Evolutionary conservation across 1,284 basidiomycete genomes (phyloP).

Genomic region (Naganishia sp.): DNA sequence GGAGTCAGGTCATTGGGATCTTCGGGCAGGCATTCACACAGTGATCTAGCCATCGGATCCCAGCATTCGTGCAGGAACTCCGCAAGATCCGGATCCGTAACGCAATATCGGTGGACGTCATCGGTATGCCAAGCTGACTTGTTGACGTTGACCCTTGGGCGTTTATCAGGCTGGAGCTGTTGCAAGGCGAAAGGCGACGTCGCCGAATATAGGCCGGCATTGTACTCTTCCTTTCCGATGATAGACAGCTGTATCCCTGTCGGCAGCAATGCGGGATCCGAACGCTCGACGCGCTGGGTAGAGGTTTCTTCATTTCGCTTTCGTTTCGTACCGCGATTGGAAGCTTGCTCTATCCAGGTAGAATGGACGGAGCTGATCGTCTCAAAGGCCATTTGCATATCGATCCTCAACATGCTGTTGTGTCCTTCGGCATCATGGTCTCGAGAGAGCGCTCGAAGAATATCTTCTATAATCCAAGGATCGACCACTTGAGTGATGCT

Average conservation of each 20-base stretch:
- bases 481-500: constrained; percentile 9
- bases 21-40: constrained; percentile 8
- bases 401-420: neutral
- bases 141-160: too few relatives aligned
- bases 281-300: neutral
- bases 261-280: neutral
- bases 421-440: neutral
- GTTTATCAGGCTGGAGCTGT: too few relatives aligned
- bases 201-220: constrained; percentile 3
- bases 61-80: constrained; percentile 12
- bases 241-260: constrained; percentile 16
- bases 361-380: neutral
- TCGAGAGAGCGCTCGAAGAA: neutral
- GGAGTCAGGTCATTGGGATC: neutral
- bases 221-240: constrained; percentile 2
- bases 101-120: constrained; percentile 11
- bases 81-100: neutral
- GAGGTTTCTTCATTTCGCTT: constrained; percentile 18
- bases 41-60: constrained; percentile 1
- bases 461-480: neutral
- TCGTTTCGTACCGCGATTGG: constrained; percentile 8
- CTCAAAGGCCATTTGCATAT: neutral
- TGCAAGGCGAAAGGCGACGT: too few relatives aligned
- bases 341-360: neutral
- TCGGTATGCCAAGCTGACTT: constrained; percentile 14